Conservation (phyloP, 257 asterid genomes). For the Petunia secreta region DNA sequence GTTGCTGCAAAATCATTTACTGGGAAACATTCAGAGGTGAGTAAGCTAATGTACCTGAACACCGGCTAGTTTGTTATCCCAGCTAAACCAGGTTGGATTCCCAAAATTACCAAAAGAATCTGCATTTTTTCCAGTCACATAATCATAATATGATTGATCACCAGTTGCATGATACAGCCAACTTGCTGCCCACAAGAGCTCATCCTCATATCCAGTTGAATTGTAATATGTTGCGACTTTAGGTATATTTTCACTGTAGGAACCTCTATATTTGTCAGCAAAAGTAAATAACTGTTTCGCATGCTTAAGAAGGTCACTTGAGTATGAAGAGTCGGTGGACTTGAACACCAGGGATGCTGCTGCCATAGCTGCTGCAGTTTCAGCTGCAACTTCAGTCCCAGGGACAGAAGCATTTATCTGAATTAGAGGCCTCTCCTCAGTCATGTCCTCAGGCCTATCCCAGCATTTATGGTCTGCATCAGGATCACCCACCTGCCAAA, state of each 20-base stretch:
- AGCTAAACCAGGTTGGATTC: slow-evolving; percentile 86
- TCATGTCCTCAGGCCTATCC: slow-evolving; percentile 80
- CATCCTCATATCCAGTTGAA: slow-evolving; percentile 90
- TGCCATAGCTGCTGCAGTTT: slow-evolving; percentile 90
- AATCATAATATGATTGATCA: slow-evolving; percentile 56
- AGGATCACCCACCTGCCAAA: slow-evolving; percentile 71
- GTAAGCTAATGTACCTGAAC: slow-evolving; percentile 56
- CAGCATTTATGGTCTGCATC: slow-evolving; percentile 75
- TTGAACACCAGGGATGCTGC: slow-evolving; percentile 80
- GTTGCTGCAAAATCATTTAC: neutral
- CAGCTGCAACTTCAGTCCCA: slow-evolving; percentile 88
- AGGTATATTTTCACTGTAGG: slow-evolving; percentile 73
- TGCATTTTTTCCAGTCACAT: slow-evolving; percentile 61
- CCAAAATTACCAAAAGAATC: slow-evolving; percentile 68
- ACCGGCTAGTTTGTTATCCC: slow-evolving; percentile 93
- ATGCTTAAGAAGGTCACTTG: slow-evolving; percentile 65
- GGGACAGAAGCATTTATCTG: slow-evolving; percentile 67
- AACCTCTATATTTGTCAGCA: slow-evolving; percentile 63
- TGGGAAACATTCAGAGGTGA: neutral
- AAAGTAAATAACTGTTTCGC: slow-evolving; percentile 68
- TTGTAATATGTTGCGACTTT: slow-evolving; percentile 65
- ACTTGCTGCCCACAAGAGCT: slow-evolving; percentile 94
- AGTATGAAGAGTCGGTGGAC: slow-evolving; percentile 50
- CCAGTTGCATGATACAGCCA: slow-evolving; percentile 94
- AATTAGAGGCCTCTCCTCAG: slow-evolving; percentile 57